Conservation (phyloP, 805 yeast genomes). For the Wickerhamiella occidentalis region DNA sequence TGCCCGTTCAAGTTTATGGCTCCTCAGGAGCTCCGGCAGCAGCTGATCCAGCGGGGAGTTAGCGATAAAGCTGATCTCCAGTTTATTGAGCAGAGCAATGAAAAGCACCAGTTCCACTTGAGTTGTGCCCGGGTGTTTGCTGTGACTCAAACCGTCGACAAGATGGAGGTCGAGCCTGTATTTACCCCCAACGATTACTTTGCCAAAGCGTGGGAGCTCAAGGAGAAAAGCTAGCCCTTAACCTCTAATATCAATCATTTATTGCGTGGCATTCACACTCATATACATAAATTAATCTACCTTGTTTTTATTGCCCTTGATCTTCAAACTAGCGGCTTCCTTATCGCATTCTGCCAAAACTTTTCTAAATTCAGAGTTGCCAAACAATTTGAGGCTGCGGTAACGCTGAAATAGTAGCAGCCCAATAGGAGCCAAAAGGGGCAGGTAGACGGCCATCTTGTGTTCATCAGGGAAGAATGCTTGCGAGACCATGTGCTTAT, state of each 20-base stretch:
- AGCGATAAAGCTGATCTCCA: slow-evolving; percentile 42
- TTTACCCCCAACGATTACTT: slow-evolving; percentile 83
- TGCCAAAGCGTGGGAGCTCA: slow-evolving; percentile 1
- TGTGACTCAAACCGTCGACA: slow-evolving; percentile 37
- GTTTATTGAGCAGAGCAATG: slow-evolving; percentile 55
- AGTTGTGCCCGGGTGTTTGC: slow-evolving; percentile 91
- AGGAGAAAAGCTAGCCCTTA: not conserved
- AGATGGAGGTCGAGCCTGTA: slow-evolving; percentile 39
- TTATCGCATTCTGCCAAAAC: slow-evolving; percentile 8
- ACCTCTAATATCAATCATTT: too few relatives aligned
- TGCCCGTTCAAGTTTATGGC: slow-evolving; percentile 80
- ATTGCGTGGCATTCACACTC: too few relatives aligned
- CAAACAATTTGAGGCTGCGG: slow-evolving; percentile 11
- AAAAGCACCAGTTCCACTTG: slow-evolving; percentile 57
- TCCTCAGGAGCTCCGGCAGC: slow-evolving; percentile 46
- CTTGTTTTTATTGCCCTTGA: not conserved
- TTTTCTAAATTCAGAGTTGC: not conserved
- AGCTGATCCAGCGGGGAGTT: slow-evolving; percentile 54
- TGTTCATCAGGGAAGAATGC: slow-evolving; percentile 93
- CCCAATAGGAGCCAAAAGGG: slow-evolving; percentile 73
- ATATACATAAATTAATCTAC: not conserved
- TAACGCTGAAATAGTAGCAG: slow-evolving; percentile 40
- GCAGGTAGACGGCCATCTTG: slow-evolving; percentile 85
- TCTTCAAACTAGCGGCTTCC: not conserved
- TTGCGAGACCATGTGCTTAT: slow-evolving; percentile 90